phyloP scores from a whole-genome alignment of 495 filamentous ascomycete genomes.

The Talaromyces nanjingensis region DNA sequence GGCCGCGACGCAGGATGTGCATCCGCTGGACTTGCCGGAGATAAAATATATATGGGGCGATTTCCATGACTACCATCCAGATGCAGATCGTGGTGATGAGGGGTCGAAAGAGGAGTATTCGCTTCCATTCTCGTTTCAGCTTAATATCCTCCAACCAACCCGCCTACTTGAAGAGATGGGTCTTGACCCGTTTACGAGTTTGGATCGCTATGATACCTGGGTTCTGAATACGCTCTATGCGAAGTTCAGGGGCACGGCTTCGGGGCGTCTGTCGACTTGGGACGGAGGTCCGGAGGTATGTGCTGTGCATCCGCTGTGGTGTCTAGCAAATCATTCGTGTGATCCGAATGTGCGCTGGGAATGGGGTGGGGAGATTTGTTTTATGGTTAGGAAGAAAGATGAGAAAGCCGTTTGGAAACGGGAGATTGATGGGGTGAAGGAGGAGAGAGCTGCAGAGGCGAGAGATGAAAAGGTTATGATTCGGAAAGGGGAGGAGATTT shows the following conservation, averaged over 20 bases:
- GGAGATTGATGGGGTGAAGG: constrained; percentile 12
- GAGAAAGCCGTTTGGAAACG: constrained; percentile 43
- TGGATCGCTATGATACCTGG: constrained; percentile 73
- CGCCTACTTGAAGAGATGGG: constrained; percentile 89
- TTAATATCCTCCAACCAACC: constrained; percentile 74
- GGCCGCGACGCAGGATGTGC: constrained; percentile 69
- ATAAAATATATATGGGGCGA: constrained; percentile 96
- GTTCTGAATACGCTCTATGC: constrained; percentile 86
- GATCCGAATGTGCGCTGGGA: constrained; percentile 93
- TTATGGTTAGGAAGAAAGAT: constrained; percentile 39
- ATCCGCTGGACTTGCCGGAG: constrained; percentile 77
- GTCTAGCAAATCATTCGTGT: constrained; percentile 86
- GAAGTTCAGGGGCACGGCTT: constrained; percentile 90
- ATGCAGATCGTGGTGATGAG: neutral
- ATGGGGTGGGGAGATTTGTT: constrained; percentile 79
- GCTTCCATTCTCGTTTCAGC: constrained; percentile 83
- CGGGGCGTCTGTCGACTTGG: constrained; percentile 63
- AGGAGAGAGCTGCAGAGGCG: constrained; percentile 9
- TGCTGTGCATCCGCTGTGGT: constrained; percentile 71
- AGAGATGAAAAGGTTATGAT: constrained; percentile 43
- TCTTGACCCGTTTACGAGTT: constrained; percentile 67
- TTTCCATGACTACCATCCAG: constrained; percentile 37
- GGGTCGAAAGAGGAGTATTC: constrained; percentile 14
- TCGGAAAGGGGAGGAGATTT: constrained; percentile 69
- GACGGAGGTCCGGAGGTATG: constrained; percentile 74